Conservation (phyloP, 805 yeast genomes). For the Lipomyces yamadae region DNA sequence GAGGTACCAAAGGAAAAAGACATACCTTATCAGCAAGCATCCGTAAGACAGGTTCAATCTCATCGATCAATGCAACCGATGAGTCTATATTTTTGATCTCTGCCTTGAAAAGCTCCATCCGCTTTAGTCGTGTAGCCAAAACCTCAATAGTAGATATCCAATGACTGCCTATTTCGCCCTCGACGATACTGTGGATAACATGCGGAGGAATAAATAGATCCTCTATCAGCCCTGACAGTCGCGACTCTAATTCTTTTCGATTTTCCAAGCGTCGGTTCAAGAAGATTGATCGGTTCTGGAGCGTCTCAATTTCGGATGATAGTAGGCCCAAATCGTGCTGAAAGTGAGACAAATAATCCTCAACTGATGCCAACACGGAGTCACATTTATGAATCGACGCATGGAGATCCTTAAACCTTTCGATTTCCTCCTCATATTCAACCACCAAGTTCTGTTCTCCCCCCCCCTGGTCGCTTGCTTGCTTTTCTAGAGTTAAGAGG, state of each 20-base stretch:
- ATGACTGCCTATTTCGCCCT: constrained; percentile 58
- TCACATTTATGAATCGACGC: constrained; percentile 35
- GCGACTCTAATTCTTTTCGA: constrained; percentile 55
- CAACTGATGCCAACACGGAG: constrained; percentile 39
- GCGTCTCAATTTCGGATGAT: constrained; percentile 64
- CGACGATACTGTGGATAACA: constrained; percentile 60
- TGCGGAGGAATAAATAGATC: constrained; percentile 79
- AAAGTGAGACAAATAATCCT: constrained; percentile 58
- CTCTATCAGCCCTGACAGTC: constrained; percentile 74
- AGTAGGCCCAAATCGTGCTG: constrained; percentile 60
- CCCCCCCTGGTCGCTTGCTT: not conserved
- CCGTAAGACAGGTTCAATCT: constrained; percentile 27
- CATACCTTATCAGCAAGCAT: constrained; percentile 41
- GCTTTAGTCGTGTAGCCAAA: constrained; percentile 61
- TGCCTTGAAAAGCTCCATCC: constrained; percentile 53
- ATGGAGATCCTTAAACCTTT: constrained; percentile 33
- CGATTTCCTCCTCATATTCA: constrained; percentile 31
- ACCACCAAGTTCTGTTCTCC: constrained; percentile 11
- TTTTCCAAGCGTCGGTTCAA: constrained; percentile 55
- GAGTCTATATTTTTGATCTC: constrained; percentile 29
- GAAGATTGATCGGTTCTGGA: constrained; percentile 59
- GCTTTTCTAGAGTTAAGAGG: constrained; percentile 6
- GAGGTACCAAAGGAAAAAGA: not conserved
- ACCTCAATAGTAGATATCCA: constrained; percentile 62
- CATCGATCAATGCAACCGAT: constrained; percentile 21